Evolutionary conservation across 2,329 filamentous ascomycete genomes (phyloP), one percentile per base, ranked within the genome.

Genomic region (Aspergillus intermedius): DNA sequence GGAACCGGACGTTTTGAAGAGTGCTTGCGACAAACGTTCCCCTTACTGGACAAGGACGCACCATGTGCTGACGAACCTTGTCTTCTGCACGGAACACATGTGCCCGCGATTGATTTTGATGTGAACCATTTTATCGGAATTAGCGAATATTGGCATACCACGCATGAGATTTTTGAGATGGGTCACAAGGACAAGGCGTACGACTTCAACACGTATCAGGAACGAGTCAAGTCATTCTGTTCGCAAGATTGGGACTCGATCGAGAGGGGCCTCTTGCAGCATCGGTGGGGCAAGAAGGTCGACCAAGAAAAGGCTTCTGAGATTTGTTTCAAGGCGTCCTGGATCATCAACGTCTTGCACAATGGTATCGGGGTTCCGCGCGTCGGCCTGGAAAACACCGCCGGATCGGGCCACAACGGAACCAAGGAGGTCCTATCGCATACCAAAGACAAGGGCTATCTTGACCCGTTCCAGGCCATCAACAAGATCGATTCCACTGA

Each of bases 91-190:
- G 91, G 93, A 1, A 83, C 91, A 54, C 90, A 97, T 64, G 90
- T 93, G 1, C 93, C 93, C 1, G 88, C 89, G 3, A 96, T 98
- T 55, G 93, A 98, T 65, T 98, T 97, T 62, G 86, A 93, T 53
- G 84, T 97, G 32, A 98, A 98, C 60, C 94, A 96, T 66, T 98
- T 98, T 61, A 85, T 98, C 23, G 93, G 93, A 9, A 91, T 98
- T 3, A 97, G 91, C 1, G 93, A 98, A 65, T 98, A 95, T 70
- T 98, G 93, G 91, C 93, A 98, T 67, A 95, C 91, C 0, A 98
- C 93, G 0, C 93, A 98, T 60, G 90, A 93, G 47, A 85, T 97
- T 2, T 97, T 98, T 59, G 81, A 86, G 51, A 80, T 82, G 74
- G 83, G 82, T 3, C 83, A 88, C 54, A 85, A 87, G 57, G 79